These are phyloP conservation scores for Aspergillus sp. DNA, from an alignment of 2,329 filamentous ascomycete species.

Conservation along the genomic window DNA sequence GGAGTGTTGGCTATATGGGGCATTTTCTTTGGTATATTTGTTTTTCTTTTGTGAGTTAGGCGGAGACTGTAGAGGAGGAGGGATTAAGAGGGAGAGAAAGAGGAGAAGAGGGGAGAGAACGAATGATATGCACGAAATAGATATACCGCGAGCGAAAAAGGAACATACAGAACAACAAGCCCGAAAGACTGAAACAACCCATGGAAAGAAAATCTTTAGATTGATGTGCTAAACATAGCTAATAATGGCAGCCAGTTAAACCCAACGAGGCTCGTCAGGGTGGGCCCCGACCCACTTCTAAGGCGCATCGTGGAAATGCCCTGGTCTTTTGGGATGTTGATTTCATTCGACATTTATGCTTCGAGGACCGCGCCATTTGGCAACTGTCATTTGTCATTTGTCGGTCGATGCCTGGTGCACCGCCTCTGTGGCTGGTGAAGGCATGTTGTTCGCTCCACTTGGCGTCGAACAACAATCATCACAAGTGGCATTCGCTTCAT, in stretches of 20 bases:
- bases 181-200: neutral
- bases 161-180: neutral
- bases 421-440: conserved; percentile 24
- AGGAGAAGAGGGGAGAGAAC: neutral
- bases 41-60: too few species aligned
- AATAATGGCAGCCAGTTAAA: neutral
- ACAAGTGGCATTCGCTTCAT: neutral
- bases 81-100: neutral
- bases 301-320: neutral
- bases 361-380: too few species aligned
- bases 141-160: neutral
- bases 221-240: neutral
- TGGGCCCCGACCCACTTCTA: neutral
- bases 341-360: too few species aligned
- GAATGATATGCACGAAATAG: neutral
- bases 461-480: neutral
- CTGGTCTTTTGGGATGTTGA: too few species aligned
- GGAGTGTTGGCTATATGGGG: conserved; percentile 71
- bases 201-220: neutral
- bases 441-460: conserved; percentile 12
- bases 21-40: conserved; percentile 44
- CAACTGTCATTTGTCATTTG: neutral
- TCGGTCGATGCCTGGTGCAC: conserved; percentile 17
- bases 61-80: neutral
- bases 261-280: neutral